Conservation (phyloP, 2,329 filamentous ascomycete species). For the Hypoxylon sp. region DNA sequence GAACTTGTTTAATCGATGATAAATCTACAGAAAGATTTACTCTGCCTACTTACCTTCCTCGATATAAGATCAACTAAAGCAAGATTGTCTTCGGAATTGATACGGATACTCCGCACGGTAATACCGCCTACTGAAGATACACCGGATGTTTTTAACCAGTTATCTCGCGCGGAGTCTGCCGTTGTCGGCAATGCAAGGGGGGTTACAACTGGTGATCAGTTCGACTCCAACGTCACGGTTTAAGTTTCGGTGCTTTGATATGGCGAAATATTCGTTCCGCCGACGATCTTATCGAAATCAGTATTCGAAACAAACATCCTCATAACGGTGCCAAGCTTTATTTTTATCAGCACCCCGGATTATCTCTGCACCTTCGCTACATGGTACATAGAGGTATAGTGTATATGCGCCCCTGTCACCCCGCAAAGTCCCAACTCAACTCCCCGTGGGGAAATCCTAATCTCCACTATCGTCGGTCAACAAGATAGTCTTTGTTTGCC, state of each 20-base stretch:
- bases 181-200: slow-evolving; percentile 17
- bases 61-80: neutral
- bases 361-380: slow-evolving; percentile 10
- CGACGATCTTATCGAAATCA: slow-evolving; percentile 18
- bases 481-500: neutral
- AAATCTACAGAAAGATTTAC: neutral
- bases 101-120: slow-evolving; percentile 4
- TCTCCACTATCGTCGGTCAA: neutral
- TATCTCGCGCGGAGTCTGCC: neutral
- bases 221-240: neutral
- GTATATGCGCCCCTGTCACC: slow-evolving; percentile 17
- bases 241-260: slow-evolving; percentile 28
- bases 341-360: slow-evolving; percentile 14
- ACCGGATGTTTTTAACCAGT: slow-evolving; percentile 1
- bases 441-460: slow-evolving; percentile 23
- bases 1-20: neutral
- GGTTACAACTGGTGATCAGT: slow-evolving; percentile 2
- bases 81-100: slow-evolving; percentile 1
- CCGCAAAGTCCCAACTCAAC: slow-evolving; percentile 4
- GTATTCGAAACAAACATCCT: slow-evolving; percentile 3
- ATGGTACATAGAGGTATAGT: too few relatives aligned
- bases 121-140: neutral
- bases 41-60: neutral
- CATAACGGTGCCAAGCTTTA: neutral
- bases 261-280: slow-evolving; percentile 13